Conservation (phyloP, 2,329 filamentous ascomycete species). For the Chrysosporium keratinophilum region DNA sequence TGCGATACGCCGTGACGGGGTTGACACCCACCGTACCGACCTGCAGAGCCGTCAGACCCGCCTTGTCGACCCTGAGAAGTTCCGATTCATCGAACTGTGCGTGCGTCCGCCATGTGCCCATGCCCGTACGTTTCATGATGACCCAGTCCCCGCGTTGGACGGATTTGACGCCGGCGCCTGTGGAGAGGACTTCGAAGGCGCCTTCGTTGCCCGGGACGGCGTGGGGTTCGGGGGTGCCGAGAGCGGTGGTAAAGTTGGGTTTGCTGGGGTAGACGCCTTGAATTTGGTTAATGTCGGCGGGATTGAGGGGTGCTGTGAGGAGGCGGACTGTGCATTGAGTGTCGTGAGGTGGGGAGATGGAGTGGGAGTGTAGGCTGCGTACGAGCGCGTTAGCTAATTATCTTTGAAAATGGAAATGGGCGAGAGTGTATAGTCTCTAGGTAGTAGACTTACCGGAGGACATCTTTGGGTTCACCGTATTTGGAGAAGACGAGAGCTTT, state of each 20-base stretch:
- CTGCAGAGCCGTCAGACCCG: slow-evolving; percentile 62
- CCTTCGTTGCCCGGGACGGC: slow-evolving; percentile 66
- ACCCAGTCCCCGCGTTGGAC: slow-evolving; percentile 82
- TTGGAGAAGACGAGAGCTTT: slow-evolving; percentile 41
- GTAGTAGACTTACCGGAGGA: slow-evolving; percentile 29
- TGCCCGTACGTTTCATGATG: slow-evolving; percentile 69
- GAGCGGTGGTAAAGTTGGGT: slow-evolving; percentile 61
- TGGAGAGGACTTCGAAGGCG: slow-evolving; percentile 74
- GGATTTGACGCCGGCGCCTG: slow-evolving; percentile 51
- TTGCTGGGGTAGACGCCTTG: slow-evolving; percentile 91
- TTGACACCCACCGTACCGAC: slow-evolving; percentile 86
- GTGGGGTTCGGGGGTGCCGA: slow-evolving; percentile 66
- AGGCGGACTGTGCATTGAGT: slow-evolving; percentile 67
- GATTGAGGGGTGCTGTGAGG: slow-evolving; percentile 87
- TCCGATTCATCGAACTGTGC: slow-evolving; percentile 53
- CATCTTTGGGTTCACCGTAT: slow-evolving; percentile 42
- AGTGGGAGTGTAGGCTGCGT: slow-evolving; percentile 38
- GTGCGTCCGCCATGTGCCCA: slow-evolving; percentile 94
- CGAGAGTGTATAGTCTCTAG: background rate
- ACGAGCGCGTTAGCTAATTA: background rate
- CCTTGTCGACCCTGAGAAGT: slow-evolving; percentile 59
- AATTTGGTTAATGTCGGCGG: slow-evolving; percentile 94
- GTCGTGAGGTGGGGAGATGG: slow-evolving; percentile 44
- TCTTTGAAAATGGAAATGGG: background rate
- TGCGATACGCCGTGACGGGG: slow-evolving; percentile 86